Evolutionary conservation across 2,329 filamentous ascomycete genomes (phyloP).

Genomic region (Aspergillus flavus): DNA sequence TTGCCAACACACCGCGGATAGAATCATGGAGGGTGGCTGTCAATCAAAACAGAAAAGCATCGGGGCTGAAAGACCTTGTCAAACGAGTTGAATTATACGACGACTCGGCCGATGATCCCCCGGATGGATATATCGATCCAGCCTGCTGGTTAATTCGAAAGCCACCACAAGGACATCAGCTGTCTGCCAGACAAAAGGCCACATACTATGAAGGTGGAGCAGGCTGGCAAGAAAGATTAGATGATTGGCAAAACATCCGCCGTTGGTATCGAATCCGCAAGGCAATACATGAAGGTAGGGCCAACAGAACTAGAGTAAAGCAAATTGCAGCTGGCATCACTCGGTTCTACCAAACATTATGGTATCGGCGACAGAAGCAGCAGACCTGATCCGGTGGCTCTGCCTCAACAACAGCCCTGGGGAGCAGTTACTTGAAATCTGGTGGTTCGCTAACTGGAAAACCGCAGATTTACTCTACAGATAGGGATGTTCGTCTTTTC

Average conservation of each 20-base stretch:
- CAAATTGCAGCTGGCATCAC: conserved; percentile 29
- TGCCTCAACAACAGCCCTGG: neutral
- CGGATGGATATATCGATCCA: conserved; percentile 43
- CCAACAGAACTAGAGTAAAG: conserved; percentile 36
- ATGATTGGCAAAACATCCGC: conserved; percentile 42
- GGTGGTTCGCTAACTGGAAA: neutral
- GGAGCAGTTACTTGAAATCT: neutral
- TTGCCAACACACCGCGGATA: conserved; percentile 32
- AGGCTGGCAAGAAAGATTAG: conserved; percentile 44
- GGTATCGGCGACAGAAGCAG: conserved; percentile 1
- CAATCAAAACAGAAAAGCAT: conserved; percentile 35
- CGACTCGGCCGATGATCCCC: conserved; percentile 40
- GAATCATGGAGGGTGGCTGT: conserved; percentile 44
- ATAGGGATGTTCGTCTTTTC: neutral
- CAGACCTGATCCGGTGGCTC: neutral
- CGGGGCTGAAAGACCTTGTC: conserved; percentile 33
- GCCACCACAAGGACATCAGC: conserved; percentile 42
- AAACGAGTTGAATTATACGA: conserved; percentile 37
- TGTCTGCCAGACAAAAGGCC: conserved; percentile 39
- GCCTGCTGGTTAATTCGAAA: conserved; percentile 44
- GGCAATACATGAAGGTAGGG: conserved; percentile 37
- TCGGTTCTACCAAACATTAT: conserved; percentile 21
- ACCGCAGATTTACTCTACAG: conserved; percentile 6
- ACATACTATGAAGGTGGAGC: conserved; percentile 43
- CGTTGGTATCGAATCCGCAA: conserved; percentile 42